Conservation (phyloP, 306 rosid species). For the Vigna hirtella region DNA sequence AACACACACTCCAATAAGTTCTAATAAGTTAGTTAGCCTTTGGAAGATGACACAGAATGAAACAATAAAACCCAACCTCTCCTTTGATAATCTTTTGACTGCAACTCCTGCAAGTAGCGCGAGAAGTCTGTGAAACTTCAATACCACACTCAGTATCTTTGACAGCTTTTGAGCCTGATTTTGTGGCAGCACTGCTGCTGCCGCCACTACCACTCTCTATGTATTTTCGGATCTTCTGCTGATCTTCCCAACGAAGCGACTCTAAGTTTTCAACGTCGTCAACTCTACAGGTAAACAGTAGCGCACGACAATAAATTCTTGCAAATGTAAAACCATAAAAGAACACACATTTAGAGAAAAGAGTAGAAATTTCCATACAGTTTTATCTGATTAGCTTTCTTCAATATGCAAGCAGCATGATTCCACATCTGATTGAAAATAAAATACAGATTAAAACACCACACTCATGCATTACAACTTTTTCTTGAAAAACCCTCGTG, state of each 20-base stretch:
- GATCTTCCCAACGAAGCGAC: slow-evolving; percentile 93
- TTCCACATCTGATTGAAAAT: slow-evolving; percentile 84
- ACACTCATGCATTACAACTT: background rate
- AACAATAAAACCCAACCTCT: slow-evolving; percentile 61
- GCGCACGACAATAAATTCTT: slow-evolving; percentile 10
- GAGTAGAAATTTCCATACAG: slow-evolving; percentile 58
- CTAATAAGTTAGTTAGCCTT: slow-evolving; percentile 8
- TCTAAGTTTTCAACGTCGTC: slow-evolving; percentile 94
- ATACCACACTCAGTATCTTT: slow-evolving; percentile 55
- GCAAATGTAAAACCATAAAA: slow-evolving; percentile 32
- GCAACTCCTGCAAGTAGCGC: slow-evolving; percentile 83
- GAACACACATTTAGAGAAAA: slow-evolving; percentile 24
- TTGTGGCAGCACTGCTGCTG: background rate
- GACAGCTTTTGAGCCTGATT: slow-evolving; percentile 36
- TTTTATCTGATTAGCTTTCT: slow-evolving; percentile 88
- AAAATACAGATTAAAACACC: slow-evolving; percentile 31
- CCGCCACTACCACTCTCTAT: slow-evolving; percentile 49
- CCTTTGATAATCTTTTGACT: slow-evolving; percentile 78
- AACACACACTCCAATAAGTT: slow-evolving; percentile 19
- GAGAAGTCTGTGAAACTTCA: slow-evolving; percentile 83
- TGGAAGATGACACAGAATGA: slow-evolving; percentile 26
- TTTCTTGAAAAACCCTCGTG: background rate
- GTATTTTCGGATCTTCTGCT: slow-evolving; percentile 81
- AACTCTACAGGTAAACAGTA: slow-evolving; percentile 52
- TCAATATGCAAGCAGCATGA: slow-evolving; percentile 80